phyloP scores from a whole-genome alignment of 78 protist genomes.

The Speleostelium caveatum region DNA sequence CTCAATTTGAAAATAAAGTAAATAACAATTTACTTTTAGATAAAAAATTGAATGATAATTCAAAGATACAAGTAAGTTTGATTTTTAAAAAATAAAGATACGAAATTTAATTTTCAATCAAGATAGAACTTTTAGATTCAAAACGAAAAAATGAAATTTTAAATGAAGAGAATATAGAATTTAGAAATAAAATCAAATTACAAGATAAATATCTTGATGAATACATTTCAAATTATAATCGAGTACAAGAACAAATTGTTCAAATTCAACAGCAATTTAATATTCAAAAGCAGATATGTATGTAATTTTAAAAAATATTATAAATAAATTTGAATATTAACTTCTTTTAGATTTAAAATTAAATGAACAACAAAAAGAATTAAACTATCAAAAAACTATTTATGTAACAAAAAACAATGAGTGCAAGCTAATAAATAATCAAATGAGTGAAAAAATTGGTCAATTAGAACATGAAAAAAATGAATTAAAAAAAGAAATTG shows the following conservation, averaged over 20 bases:
- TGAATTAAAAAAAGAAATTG: not conserved
- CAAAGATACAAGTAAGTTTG: not conserved
- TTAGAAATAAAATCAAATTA: not conserved
- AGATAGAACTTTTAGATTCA: not conserved
- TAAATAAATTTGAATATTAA: not conserved
- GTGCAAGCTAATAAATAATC: not conserved
- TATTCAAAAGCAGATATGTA: not conserved
- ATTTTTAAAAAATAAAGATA: not conserved
- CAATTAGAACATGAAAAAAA: not conserved
- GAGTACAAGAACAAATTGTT: slow-evolving; percentile 13
- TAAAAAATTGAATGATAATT: not conserved
- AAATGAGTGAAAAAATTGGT: not conserved
- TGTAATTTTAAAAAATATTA: not conserved
- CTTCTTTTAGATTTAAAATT: not conserved
- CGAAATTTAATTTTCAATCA: not conserved
- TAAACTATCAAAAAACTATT: not conserved
- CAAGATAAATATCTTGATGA: slow-evolving; percentile 32
- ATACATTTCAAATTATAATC: slow-evolving; percentile 24
- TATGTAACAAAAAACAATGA: not conserved
- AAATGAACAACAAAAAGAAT: not conserved
- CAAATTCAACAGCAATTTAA: slow-evolving; percentile 1
- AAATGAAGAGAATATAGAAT: not conserved
- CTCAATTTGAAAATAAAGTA: no score
- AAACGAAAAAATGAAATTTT: not conserved
- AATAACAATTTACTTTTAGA: not conserved